Base-by-base conservation (phyloP, 106 monocot genomes). In the Platanthera zijinensis region DNA sequence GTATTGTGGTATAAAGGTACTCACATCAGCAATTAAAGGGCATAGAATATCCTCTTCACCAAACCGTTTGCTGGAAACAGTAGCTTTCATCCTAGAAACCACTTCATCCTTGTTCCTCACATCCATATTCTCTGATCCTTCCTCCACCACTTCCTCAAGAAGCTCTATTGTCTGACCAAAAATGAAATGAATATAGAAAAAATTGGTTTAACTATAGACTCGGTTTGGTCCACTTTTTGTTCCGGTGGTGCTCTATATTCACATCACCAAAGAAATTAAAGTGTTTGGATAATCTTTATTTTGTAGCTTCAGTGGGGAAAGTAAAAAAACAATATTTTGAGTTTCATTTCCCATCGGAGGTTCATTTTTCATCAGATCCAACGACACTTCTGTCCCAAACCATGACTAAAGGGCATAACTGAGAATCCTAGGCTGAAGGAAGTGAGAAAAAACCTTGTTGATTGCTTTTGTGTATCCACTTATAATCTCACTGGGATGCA, bases 401-500 rank as follows among this genome's bases (percentile, higher is more conserved):
- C 39, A 39, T 39, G 39, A 3, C 39, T 39, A 57, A n/a, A 57
- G 6, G 18, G 18, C 25, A 66, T 1, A 66, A 66, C 17, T 66
- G 17, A 66, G 21, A 61, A 2, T 21, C 59, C 9, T 30, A 66
- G 0, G 12, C 10, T 32, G 32, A 7, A 66, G 32, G 5, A 25
- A 66, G 12, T 32, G 57, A 49, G 15, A 50, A 59, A 10, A 6
- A 75, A 76, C 76, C 76, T 76, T 61, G 18, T 82, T 80, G 17
- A 92, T 99, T 47, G 86, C 86, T 75, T 99, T 99, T 9, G 71
- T 88, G 76, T 99, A 99, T 15, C 97, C 94, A 59, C 87, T 94
- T n/a, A 99, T 94, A 73, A 94, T 94, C 73, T 99, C 97, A 69
- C 97, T 99, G 3, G 97, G 91, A 80, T 99, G 97, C 32, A 99